Evolutionary conservation across 768 basidiomycete genomes (phyloP), one percentile per base, ranked within the genome.

Genomic region (Podaxis sp.): DNA sequence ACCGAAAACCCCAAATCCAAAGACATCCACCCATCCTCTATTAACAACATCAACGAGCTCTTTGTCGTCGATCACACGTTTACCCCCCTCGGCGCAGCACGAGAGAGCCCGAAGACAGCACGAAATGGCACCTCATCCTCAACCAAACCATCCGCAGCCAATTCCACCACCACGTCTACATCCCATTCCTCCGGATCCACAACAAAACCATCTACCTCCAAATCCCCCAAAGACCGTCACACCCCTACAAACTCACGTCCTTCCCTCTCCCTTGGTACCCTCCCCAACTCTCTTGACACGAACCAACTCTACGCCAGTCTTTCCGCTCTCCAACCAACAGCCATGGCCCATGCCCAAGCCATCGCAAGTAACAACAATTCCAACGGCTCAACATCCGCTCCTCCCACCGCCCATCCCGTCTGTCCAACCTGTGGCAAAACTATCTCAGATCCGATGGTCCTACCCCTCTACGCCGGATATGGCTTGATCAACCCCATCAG

Each of bases 371-470:
- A 52, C 48, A 60, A 24, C 63, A 68, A 41, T 65, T 22, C 60
- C 40, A 66, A 58, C 62, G 53, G 66, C 4, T 73, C 70, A 37
- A 69, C 73, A 22, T 84, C 83, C 4, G 80, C 84, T 2, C 80
- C 83, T 0, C 71, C 82, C 2, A 80, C 82, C 1, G 72, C 80
- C 15, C 76, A 79, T 65, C 71, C 79, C 66, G 67, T 73, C 8
- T 87, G 87, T 69, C 84, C 86, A 1, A 80, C 82, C 7, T 87
- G 87, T 69, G 84, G 84, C 66, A 82, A 80, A 73, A 56, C 72
- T 37, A 76, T 83, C 66, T 80, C 80, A 37, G 81, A 83, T 67
- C 72, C 76, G 33, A 69, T 77, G 44, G 74, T 78, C 55, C 72
- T 83, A 51, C 57, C 64, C 46, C 68, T 64, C 54, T 66, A 68